phyloP scores from a whole-genome alignment of 2,329 filamentous ascomycete genomes.

The Epichloe aotearoae region DNA sequence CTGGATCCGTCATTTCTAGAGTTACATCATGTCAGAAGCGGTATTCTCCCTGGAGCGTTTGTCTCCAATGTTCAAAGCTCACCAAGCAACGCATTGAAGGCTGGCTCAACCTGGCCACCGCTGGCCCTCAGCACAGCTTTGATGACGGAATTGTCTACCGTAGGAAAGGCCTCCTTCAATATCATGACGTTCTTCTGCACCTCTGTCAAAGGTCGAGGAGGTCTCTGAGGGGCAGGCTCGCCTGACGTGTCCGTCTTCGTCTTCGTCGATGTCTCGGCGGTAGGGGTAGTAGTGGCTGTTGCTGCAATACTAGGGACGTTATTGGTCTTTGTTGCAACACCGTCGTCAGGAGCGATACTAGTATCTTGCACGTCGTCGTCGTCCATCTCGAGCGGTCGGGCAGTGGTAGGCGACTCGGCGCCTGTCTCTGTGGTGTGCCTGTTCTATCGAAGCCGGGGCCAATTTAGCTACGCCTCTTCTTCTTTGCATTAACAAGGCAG shows the following conservation, averaged over 20 bases:
- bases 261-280: constrained; percentile 17
- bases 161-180: constrained; percentile 85
- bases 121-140: constrained; percentile 83
- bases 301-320: constrained; percentile 2
- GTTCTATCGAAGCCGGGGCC: constrained; percentile 19
- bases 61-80: constrained; percentile 11
- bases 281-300: constrained; percentile 12
- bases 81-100: constrained; percentile 90
- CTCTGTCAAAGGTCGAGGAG: constrained; percentile 69
- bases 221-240: constrained; percentile 56
- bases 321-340: constrained; percentile 11
- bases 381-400: constrained; percentile 51
- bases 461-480: constrained; percentile 12
- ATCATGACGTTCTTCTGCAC: constrained; percentile 77
- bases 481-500: not conserved
- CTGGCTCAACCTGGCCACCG: constrained; percentile 75
- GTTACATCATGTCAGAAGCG: not conserved
- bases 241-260: not conserved
- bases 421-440: constrained; percentile 29
- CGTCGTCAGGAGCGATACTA: constrained; percentile 33
- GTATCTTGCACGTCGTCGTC: constrained; percentile 57
- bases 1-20: constrained; percentile 66
- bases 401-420: constrained; percentile 54
- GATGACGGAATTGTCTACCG: constrained; percentile 65
- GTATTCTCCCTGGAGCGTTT: not conserved